Base-by-base conservation (phyloP, 129 eudicot genomes). In the Escallonia rubra region DNA sequence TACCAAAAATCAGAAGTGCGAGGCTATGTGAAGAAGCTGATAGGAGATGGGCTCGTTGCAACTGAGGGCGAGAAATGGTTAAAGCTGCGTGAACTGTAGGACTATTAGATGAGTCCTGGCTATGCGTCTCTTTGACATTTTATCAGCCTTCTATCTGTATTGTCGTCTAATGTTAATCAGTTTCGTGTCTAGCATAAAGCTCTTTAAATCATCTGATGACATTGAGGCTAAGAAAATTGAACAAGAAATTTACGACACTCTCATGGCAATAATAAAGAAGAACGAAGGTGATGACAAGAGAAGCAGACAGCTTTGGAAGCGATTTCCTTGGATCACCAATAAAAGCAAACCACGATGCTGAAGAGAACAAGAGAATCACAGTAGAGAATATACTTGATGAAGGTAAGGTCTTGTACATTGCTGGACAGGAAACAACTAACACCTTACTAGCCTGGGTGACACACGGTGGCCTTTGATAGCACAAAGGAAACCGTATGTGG, bases 21-120 rank as follows among this genome's bases (percentile, higher is more conserved):
- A 38, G 72, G 73, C n/a, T 59, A 50, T 43, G 13, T 49, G 6
- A 81, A 72, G 78, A 82, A 82, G 47, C 59, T 79, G 5, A 42
- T 73, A 5, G 87, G 87, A 34, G 85, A 85, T 63, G 87, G 87
- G 48, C 69, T 81, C 67, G 76, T 59, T 2, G 44, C 78, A 5
- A 61, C 82, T 2, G 64, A 63, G 54, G 87, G 83, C 7, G 78
- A 54, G 58, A 85, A 85, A 76, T 85, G 91, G 91, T 61, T 59
- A 5, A 76, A 67, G 45, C 79, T 72, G 7, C 61, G 91, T 23
- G 34, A 23, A 23, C 34, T 23, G 34, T 23, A 23, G 0, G 34
- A 23, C 34, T 23, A 23, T 23, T 23, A 23, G 34, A n/a, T n/a
- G n/a, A 23, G 34, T 23, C 34, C n/a, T n/a, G n/a, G n/a, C n/a